Evolutionary conservation across 1,139 yeast genomes (phyloP), one percentile per base, ranked within the genome.

Genomic region (Debaryomyces coudertii): DNA sequence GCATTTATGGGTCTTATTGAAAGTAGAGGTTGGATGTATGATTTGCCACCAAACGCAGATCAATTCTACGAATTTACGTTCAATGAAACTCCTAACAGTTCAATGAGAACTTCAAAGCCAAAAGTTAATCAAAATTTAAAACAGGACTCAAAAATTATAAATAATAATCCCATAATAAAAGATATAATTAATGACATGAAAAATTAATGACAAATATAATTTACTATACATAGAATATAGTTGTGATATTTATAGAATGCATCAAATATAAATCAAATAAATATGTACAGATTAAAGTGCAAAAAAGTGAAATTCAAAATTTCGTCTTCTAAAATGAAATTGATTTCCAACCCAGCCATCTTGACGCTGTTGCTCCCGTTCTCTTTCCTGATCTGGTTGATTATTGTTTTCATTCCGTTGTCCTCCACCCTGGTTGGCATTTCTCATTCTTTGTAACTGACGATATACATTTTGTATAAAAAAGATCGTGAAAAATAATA

Each of bases 1-100:
- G 79, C 80, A 8, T 87, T 92, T 55, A 73, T 90, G 60, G 71
- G 77, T 5, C 68, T 90, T 41, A 67, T 90, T 28, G 77, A 80
- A 37, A 62, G 69, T 4, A 76, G 80, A 46, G 73, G 77, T 0
- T 92, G 97, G 97, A 71, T 84, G 37, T 78, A 82, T 53, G 64
- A 73, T 40, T 63, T 86, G 20, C 85, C 85, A 2, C 52, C 56
- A 8, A 59, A 62, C 18, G 84, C 85, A 9, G 68, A 69, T 23
- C 50, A 53, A 2, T 47, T 68, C 12, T 80, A 80, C 56, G 45
- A 56, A 5, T 58, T 62, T 34, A 53, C 54, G 15, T 77, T 20
- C 24, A 8, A 7, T 24, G 34, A 31, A 9, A 43, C n/a, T 23
- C 6, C 34, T 6, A 39, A 27, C 20, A n/a, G 29, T n/a, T 15